Conservation (phyloP, 2,329 filamentous ascomycete genomes). For the Bertia moriformis region DNA sequence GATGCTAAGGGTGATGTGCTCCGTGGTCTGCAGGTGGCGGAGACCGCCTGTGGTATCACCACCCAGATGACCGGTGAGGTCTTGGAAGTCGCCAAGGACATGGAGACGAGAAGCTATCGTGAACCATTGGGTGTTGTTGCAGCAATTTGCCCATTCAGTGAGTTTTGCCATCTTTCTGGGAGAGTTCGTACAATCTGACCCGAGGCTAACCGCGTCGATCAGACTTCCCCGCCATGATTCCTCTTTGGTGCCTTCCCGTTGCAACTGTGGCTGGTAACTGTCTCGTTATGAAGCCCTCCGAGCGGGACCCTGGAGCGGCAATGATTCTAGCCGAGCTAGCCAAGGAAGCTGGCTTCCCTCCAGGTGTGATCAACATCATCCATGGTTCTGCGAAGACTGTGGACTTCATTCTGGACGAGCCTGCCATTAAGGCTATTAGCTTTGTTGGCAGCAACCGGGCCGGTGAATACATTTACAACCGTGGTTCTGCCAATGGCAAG, state of each 20-base stretch:
- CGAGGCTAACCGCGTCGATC: slow-evolving; percentile 7
- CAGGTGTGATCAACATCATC: slow-evolving; percentile 52
- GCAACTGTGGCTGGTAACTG: slow-evolving; percentile 53
- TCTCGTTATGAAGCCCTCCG: slow-evolving; percentile 49
- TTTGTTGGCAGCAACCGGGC: slow-evolving; percentile 57
- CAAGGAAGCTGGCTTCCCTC: slow-evolving; percentile 39
- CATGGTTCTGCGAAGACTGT: slow-evolving; percentile 51
- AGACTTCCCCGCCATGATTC: slow-evolving; percentile 61
- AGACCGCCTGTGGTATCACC: slow-evolving; percentile 53
- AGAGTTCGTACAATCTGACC: not conserved
- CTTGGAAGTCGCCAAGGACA: slow-evolving; percentile 57
- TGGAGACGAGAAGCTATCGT: slow-evolving; percentile 53
- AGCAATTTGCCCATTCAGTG: slow-evolving; percentile 52
- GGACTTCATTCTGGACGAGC: slow-evolving; percentile 56
- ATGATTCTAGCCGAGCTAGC: slow-evolving; percentile 46
- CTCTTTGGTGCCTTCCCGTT: slow-evolving; percentile 51
- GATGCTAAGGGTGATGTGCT: slow-evolving; percentile 55
- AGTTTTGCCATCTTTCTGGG: slow-evolving; percentile 11
- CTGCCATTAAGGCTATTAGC: slow-evolving; percentile 53
- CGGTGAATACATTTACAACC: slow-evolving; percentile 54
- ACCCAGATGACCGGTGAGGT: slow-evolving; percentile 52
- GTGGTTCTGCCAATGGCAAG: slow-evolving; percentile 57
- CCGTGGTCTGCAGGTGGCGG: slow-evolving; percentile 50
- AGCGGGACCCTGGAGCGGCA: slow-evolving; percentile 48
- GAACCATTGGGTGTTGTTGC: slow-evolving; percentile 52